These are phyloP conservation scores for Xylariales sp. DNA, from an alignment of 2,329 filamentous ascomycete species.

Conservation along the genomic window DNA sequence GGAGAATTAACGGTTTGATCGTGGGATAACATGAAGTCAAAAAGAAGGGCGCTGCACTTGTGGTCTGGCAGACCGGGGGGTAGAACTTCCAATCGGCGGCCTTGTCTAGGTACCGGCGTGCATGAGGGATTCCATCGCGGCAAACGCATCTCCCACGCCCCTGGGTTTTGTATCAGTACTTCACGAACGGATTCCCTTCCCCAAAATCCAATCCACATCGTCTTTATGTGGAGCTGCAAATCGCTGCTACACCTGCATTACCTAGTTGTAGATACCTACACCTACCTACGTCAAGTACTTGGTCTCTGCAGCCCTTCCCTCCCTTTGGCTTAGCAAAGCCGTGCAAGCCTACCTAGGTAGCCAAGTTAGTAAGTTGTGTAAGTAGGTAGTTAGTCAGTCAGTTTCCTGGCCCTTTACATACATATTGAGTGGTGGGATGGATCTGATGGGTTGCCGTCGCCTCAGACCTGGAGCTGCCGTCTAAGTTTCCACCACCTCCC, in stretches of 20 bases:
- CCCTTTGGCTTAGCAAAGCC: conserved; percentile 3
- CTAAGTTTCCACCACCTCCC: conserved; percentile 15
- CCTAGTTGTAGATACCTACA: too few relatives aligned
- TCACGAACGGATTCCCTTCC: neutral
- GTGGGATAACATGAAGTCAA: conserved; percentile 9
- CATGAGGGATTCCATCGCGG: neutral
- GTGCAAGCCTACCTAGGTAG: conserved; percentile 5
- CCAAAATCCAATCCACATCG: conserved; percentile 9
- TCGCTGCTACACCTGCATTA: conserved; percentile 11
- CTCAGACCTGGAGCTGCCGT: conserved; percentile 5
- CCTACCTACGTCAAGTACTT: conserved; percentile 3
- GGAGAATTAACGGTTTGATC: too few relatives aligned
- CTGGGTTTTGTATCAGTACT: conserved; percentile 8
- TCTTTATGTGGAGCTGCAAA: conserved; percentile 3
- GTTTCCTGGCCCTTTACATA: neutral
- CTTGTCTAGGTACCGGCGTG: conserved; percentile 6
- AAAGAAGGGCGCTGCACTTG: conserved; percentile 6
- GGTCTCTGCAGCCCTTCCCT: conserved; percentile 4
- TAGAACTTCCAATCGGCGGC: neutral
- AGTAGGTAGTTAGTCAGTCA: neutral
- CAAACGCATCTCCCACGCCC: conserved; percentile 4
- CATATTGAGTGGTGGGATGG: conserved; percentile 3
- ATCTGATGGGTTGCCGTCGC: conserved; percentile 9
- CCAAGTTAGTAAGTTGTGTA: too few relatives aligned
- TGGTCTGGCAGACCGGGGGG: conserved; percentile 4